Evolutionary conservation across 106 monocot species (phyloP).

Genomic region (Dendrobium catenatum): DNA sequence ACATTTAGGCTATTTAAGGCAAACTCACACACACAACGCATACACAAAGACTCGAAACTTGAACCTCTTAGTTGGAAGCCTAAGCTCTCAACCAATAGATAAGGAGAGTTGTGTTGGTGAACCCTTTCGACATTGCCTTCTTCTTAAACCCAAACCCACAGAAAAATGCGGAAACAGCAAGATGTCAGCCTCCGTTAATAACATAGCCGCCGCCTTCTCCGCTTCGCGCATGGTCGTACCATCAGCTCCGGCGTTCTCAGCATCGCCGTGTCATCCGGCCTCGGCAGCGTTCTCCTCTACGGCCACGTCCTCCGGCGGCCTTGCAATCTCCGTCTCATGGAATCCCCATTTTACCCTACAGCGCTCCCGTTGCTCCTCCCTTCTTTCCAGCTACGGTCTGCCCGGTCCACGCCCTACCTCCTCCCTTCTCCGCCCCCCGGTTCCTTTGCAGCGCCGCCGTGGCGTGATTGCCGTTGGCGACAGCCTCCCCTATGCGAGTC

Average conservation of each 20-base stretch:
- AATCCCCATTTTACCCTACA: conserved; percentile 12
- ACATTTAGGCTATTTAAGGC: no score
- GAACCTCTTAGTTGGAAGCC: no score
- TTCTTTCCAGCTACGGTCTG: conserved; percentile 8
- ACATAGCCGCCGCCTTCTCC: conserved; percentile 18
- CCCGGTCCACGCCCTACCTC: conserved; percentile 4
- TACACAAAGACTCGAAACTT: no score
- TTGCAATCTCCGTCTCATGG: conserved; percentile 13
- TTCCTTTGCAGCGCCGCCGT: neutral
- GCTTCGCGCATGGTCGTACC: neutral
- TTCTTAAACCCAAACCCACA: neutral
- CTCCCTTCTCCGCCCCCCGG: neutral
- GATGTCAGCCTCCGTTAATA: conserved; percentile 18
- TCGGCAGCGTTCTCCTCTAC: neutral
- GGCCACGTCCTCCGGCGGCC: neutral
- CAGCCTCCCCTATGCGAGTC: conserved; percentile 9
- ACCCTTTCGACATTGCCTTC: neutral
- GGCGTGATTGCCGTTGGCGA: neutral
- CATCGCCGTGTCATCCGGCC: neutral
- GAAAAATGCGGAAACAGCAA: neutral
- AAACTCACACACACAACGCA: no score
- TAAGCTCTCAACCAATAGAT: no score
- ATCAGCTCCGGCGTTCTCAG: neutral
- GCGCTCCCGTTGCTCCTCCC: conserved; percentile 5
- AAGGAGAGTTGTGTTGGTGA: no score